Evolutionary conservation across 345 rosid genomes (phyloP), one percentile per base, ranked within the genome.

Genomic region (Hirschfeldia incana): DNA sequence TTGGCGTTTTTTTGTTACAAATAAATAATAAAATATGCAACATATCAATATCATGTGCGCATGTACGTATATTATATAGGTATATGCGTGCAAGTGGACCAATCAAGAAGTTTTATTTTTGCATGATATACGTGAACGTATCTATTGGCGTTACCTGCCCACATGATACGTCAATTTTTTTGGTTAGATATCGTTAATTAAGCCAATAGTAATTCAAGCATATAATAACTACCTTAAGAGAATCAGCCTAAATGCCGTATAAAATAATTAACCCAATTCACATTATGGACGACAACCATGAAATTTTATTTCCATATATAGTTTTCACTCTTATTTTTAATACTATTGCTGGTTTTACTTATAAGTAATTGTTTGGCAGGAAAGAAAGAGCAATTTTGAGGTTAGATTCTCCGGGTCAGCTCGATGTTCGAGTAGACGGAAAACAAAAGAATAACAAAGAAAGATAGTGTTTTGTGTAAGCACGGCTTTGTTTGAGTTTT

Each of bases 81-180:
- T 29, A 29, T 30, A 44, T 44, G 13, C 37, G 74, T 44, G 37
- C 37, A 69, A 64, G 37, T 69, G 69, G 53, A 68, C 51, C 69
- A 76, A 76, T 68, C 53, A 76, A 59, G 36, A 44, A 69, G 68
- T 67, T 62, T 3, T 27, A 51, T n/a, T 70, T 69, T 49, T 62
- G 55, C 21, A 70, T 49, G 80, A 77, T 49, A 62, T 62, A 26
- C 80, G 75, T 77, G 80, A 77, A 77, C 65, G 80, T 77, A 62
- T 70, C 57, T 33, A 69, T 12, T 63, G 69, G 42, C 21, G 28
- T 33, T 70, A 49, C 80, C 32, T 69, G 58, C 75, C 69, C 75
- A 49, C 69, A 69, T 13, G 63, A 32, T 60, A 76, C 51, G 69
- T 68, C 78, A 57, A 76, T 4, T 28, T 12, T 37, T 4, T 26